phyloP scores from a whole-genome alignment of 2,329 filamentous ascomycete species.

The Pseudogymnoascus sp. region DNA sequence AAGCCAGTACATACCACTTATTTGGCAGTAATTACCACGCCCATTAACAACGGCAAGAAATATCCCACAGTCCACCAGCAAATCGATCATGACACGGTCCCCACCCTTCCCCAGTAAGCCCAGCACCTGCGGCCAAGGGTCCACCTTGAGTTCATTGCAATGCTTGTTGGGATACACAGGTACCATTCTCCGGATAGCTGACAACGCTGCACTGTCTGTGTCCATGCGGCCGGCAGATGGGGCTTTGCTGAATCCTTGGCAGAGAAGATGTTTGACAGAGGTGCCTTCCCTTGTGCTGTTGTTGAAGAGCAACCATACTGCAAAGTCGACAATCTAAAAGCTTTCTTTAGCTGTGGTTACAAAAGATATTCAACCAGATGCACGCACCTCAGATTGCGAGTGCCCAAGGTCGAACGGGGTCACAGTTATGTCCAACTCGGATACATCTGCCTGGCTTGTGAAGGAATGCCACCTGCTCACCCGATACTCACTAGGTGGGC shows the following conservation, averaged over 20 bases:
- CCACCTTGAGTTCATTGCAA: constrained; percentile 57
- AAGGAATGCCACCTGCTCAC: neutral
- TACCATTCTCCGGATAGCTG: constrained; percentile 57
- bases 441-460: neutral
- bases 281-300: constrained; percentile 37
- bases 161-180: constrained; percentile 60
- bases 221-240: constrained; percentile 22
- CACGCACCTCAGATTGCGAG: constrained; percentile 13
- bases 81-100: constrained; percentile 66
- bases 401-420: neutral
- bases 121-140: constrained; percentile 69
- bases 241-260: constrained; percentile 66
- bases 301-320: constrained; percentile 69
- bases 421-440: neutral
- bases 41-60: constrained; percentile 56
- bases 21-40: constrained; percentile 63
- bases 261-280: constrained; percentile 67
- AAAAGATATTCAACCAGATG: neutral
- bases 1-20: constrained; percentile 55
- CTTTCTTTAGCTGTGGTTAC: neutral
- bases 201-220: constrained; percentile 15
- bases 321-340: constrained; percentile 65
- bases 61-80: constrained; percentile 70
- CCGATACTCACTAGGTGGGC: neutral
- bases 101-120: constrained; percentile 66